These are phyloP conservation scores for Tetracladium marchalianum DNA, from an alignment of 495 filamentous ascomycete genomes.

Conservation along the genomic window DNA sequence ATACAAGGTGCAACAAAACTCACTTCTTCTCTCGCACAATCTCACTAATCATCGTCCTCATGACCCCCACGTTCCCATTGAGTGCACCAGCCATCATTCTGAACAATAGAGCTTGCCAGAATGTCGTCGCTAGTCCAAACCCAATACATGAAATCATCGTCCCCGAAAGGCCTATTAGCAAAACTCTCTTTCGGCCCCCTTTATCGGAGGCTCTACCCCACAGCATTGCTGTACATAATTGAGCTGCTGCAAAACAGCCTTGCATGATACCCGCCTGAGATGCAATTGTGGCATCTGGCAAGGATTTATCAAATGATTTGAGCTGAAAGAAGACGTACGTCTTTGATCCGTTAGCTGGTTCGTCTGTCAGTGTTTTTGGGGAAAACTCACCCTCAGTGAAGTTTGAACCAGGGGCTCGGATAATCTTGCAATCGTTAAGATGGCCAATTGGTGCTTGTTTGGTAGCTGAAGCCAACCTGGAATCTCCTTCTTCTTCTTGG, in stretches of 20 bases:
- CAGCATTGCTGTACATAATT: slow-evolving; percentile 76
- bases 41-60: slow-evolving; percentile 74
- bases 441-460: slow-evolving; percentile 61
- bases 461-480: slow-evolving; percentile 61
- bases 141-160: slow-evolving; percentile 64
- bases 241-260: slow-evolving; percentile 70
- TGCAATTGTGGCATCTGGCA: slow-evolving; percentile 60
- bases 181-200: slow-evolving; percentile 65
- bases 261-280: slow-evolving; percentile 71
- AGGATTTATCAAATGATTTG: slow-evolving; percentile 54
- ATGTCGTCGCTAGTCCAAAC: slow-evolving; percentile 69
- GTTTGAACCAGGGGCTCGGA: slow-evolving; percentile 75
- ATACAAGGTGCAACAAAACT: slow-evolving; percentile 31
- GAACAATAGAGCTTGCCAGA: slow-evolving; percentile 64
- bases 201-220: slow-evolving; percentile 64
- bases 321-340: slow-evolving; percentile 76
- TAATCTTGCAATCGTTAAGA: slow-evolving; percentile 63
- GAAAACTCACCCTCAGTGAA: slow-evolving; percentile 46
- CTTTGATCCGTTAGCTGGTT: slow-evolving; percentile 20
- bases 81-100: slow-evolving; percentile 63
- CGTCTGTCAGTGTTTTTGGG: not conserved
- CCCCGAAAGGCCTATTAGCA: slow-evolving; percentile 65
- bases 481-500: slow-evolving; percentile 8
- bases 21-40: slow-evolving; percentile 54
- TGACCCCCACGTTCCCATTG: slow-evolving; percentile 76